These are phyloP conservation scores for Cytospora mali DNA, from an alignment of 2,329 filamentous ascomycete genomes.

Conservation along the genomic window DNA sequence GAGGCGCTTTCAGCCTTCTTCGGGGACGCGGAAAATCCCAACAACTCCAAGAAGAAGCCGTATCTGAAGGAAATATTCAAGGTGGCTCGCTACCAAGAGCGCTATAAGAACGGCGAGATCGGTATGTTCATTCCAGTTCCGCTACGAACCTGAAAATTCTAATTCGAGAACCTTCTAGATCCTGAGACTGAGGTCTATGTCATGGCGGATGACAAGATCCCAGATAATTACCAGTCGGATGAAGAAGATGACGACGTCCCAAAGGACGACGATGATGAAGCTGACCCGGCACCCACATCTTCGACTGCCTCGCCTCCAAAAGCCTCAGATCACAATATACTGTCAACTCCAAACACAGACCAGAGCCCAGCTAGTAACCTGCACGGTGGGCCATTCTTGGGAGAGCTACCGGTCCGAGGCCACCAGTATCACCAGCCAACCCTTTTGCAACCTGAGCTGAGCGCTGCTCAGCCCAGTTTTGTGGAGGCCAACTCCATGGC, in stretches of 20 bases:
- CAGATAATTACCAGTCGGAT: slow-evolving; percentile 51
- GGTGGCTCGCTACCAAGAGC: slow-evolving; percentile 59
- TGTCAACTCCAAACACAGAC: slow-evolving; percentile 40
- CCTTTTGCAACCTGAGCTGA: slow-evolving; percentile 48
- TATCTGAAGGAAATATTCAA: slow-evolving; percentile 65
- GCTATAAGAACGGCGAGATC: slow-evolving; percentile 58
- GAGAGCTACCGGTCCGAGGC: slow-evolving; percentile 48
- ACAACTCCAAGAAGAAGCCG: slow-evolving; percentile 57
- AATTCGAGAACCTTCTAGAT: slow-evolving; percentile 40
- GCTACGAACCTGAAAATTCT: neutral
- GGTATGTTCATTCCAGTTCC: slow-evolving; percentile 44
- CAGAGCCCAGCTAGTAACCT: slow-evolving; percentile 40
- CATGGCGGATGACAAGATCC: slow-evolving; percentile 55
- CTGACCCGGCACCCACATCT: slow-evolving; percentile 37
- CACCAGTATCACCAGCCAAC: slow-evolving; percentile 41
- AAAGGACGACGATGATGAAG: slow-evolving; percentile 49
- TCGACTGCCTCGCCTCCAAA: slow-evolving; percentile 43
- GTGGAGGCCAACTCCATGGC: slow-evolving; percentile 42
- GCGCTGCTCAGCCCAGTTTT: slow-evolving; percentile 45
- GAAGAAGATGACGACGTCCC: slow-evolving; percentile 47
- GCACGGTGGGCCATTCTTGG: slow-evolving; percentile 43
- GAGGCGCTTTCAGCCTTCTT: slow-evolving; percentile 63
- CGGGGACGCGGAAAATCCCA: slow-evolving; percentile 54
- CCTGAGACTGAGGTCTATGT: slow-evolving; percentile 51
- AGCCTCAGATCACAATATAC: slow-evolving; percentile 37